Evolutionary conservation across 441 rosid species (phyloP).

Genomic region (Aleurites moluccanus): DNA sequence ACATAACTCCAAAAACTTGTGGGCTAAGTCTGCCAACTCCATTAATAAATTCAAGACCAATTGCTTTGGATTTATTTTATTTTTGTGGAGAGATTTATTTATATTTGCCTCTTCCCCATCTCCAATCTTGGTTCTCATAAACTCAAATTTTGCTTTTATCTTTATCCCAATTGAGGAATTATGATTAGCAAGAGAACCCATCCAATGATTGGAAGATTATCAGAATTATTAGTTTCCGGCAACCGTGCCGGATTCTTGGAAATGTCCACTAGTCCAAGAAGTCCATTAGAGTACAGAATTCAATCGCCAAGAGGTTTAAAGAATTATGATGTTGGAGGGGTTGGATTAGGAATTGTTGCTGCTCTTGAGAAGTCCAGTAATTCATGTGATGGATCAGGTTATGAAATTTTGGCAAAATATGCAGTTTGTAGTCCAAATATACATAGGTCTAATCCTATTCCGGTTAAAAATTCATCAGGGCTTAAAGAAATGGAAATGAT

Average conservation of each 20-base stretch:
- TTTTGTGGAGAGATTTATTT: conserved; percentile 8
- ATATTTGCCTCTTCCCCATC: neutral
- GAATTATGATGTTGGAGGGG: conserved; percentile 45
- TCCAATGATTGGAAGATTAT: conserved; percentile 43
- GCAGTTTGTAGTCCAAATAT: conserved; percentile 23
- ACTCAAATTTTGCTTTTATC: too few relatives aligned
- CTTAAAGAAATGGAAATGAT: conserved; percentile 36
- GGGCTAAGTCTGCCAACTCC: conserved; percentile 39
- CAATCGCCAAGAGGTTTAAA: conserved; percentile 47
- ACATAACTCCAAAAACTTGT: conserved; percentile 32
- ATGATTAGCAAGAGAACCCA: conserved; percentile 33
- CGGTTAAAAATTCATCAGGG: neutral
- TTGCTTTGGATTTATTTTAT: neutral
- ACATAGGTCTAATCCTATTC: conserved; percentile 38
- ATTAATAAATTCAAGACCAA: conserved; percentile 18
- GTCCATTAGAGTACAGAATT: conserved; percentile 40
- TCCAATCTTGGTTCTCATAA: neutral
- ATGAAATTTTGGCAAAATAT: conserved; percentile 29
- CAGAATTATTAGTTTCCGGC: conserved; percentile 43
- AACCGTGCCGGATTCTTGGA: conserved; percentile 30
- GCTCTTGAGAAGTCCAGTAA: conserved; percentile 44
- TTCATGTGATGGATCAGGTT: neutral
- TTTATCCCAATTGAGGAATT: neutral
- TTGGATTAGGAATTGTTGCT: conserved; percentile 59
- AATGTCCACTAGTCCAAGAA: conserved; percentile 37